Evolutionary conservation across 176 grass and related monocot species (phyloP).

Genomic region (Metroxylon sagu): DNA sequence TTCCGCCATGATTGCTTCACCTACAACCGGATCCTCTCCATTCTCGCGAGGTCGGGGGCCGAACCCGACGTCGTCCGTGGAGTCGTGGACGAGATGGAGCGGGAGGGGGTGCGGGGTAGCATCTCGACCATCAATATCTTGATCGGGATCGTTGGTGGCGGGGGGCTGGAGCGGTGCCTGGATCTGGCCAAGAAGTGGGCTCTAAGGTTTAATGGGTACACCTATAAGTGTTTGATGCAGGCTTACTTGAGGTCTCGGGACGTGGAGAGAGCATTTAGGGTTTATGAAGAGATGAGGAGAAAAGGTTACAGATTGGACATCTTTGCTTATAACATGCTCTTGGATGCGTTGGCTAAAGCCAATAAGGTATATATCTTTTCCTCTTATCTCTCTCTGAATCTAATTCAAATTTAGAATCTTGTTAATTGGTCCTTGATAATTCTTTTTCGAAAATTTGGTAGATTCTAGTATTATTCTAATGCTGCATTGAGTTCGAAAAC

Average conservation of each 20-base stretch:
- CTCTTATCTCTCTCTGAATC: too few relatives aligned
- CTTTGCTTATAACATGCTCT: conserved; percentile 90
- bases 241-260: conserved; percentile 66
- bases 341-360: conserved; percentile 73
- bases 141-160: conserved; percentile 48
- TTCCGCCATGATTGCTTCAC: conserved; percentile 84
- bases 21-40: conserved; percentile 67
- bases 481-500: too few relatives aligned
- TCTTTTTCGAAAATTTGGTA: too few relatives aligned
- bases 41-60: conserved; percentile 34
- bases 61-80: conserved; percentile 22
- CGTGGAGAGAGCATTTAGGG: conserved; percentile 44
- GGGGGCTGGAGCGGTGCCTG: conserved; percentile 51
- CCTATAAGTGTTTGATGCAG: conserved; percentile 82
- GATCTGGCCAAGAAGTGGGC: conserved; percentile 65
- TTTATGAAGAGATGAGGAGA: conserved; percentile 77
- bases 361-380: conserved; percentile 32
- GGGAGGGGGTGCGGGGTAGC: conserved; percentile 52
- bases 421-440: too few relatives aligned
- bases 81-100: conserved; percentile 63
- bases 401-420: too few relatives aligned
- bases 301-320: conserved; percentile 86
- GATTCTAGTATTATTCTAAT: too few relatives aligned
- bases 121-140: conserved; percentile 84
- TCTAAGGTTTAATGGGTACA: conserved; percentile 64